phyloP scores from a whole-genome alignment of 2,329 filamentous ascomycete species.

The Escovopsis sp. region DNA sequence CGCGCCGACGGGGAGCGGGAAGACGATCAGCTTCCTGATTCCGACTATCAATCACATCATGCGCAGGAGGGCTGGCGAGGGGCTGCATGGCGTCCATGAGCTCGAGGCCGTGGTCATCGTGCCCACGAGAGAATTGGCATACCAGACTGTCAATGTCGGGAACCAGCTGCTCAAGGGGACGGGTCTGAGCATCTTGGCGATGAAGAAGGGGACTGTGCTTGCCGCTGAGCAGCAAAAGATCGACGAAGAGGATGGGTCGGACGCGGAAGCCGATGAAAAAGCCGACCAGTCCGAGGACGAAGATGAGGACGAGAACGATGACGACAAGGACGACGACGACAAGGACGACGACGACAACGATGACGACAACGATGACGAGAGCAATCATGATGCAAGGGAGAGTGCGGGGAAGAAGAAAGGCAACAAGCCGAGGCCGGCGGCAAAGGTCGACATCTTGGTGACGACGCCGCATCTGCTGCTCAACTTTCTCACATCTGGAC shows the following conservation, averaged over 20 bases:
- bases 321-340: conserved; percentile 10
- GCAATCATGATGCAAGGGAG: conserved; percentile 8
- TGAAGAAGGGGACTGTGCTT: conserved; percentile 74
- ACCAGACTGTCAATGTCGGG: conserved; percentile 73
- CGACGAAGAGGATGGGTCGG: conserved; percentile 24
- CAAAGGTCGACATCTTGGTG: conserved; percentile 25
- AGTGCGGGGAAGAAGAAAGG: conserved; percentile 10
- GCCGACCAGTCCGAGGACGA: conserved; percentile 18
- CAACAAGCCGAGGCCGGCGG: conserved; percentile 14
- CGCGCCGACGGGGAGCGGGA: conserved; percentile 90
- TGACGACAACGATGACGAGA: conserved; percentile 21
- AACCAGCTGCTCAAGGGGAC: conserved; percentile 66
- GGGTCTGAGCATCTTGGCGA: conserved; percentile 62
- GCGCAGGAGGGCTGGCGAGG: conserved; percentile 25
- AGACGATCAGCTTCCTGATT: conserved; percentile 86
- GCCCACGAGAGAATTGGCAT: conserved; percentile 64
- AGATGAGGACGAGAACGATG: conserved; percentile 10
- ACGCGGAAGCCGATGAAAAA: conserved; percentile 22
- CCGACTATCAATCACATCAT: conserved; percentile 69
- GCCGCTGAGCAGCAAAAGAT: conserved; percentile 30
- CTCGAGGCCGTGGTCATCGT: conserved; percentile 59
- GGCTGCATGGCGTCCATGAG: conserved; percentile 25
- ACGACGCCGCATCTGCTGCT: conserved; percentile 48
- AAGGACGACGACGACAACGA: conserved; percentile 6
- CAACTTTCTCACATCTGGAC: conserved; percentile 46